A percentile compares a stretch with the other conserved stretches of the same genome.
phyloP scores from a whole-genome alignment of 1,284 basidiomycete genomes.

The Apiotrichum siamense region DNA sequence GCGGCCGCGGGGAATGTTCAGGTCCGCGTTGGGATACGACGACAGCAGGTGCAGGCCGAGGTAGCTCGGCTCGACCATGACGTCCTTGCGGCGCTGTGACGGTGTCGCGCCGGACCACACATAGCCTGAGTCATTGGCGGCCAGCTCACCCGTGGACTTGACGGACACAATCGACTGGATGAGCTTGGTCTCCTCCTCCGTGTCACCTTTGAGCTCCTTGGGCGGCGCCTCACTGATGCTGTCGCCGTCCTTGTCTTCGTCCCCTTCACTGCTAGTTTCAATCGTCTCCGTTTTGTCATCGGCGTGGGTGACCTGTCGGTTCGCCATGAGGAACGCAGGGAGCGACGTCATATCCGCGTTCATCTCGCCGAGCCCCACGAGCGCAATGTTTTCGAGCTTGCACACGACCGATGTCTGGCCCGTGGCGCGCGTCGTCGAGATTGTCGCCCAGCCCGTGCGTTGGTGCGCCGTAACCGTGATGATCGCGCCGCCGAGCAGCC shows the following conservation, averaged over 20 bases:
- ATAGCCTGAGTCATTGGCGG: constrained; percentile 48
- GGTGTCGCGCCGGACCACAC: constrained; percentile 79
- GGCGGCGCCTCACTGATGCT: not conserved
- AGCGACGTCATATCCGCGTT: constrained; percentile 66
- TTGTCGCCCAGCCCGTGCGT: constrained; percentile 81
- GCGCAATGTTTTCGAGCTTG: constrained; percentile 81
- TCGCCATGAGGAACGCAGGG: constrained; percentile 67
- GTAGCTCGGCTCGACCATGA: constrained; percentile 78
- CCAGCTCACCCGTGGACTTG: constrained; percentile 3
- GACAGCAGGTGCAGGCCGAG: constrained; percentile 76
- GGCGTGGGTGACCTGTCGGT: constrained; percentile 46
- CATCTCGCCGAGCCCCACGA: constrained; percentile 73
- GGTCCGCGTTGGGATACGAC: constrained; percentile 58
- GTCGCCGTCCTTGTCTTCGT: not conserved
- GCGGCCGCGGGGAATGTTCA: constrained; percentile 41
- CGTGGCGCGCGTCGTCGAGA: constrained; percentile 78
- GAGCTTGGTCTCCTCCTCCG: not conserved
- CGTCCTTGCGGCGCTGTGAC: constrained; percentile 77
- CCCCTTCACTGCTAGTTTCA: not conserved
- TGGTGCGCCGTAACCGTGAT: constrained; percentile 73
- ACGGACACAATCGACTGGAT: constrained; percentile 9
- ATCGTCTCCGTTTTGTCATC: not conserved
- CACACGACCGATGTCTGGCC: constrained; percentile 81
- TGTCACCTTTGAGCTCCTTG: not conserved
- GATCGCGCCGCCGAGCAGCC: constrained; percentile 81